These are phyloP conservation scores for Anthracocystis walkeri DNA, from an alignment of 1,284 basidiomycete species.

Conservation along the genomic window DNA sequence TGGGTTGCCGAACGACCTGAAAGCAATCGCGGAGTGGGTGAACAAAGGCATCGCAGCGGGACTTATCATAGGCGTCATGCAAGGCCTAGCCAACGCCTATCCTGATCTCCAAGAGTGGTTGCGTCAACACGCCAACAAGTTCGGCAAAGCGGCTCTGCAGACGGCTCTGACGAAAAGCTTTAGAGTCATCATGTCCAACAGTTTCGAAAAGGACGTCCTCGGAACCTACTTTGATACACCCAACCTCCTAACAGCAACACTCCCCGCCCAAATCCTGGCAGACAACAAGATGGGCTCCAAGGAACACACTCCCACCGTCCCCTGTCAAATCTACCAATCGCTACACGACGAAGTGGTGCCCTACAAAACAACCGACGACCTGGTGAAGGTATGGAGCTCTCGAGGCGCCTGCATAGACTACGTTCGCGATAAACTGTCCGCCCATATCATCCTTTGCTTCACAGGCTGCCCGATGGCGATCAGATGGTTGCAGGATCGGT, in stretches of 20 bases:
- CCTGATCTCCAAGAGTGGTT: slow-evolving; percentile 54
- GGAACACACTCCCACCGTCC: slow-evolving; percentile 25
- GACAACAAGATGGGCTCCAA: slow-evolving; percentile 48
- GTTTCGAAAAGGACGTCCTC: slow-evolving; percentile 31
- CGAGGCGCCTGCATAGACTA: slow-evolving; percentile 53
- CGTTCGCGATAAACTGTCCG: slow-evolving; percentile 24
- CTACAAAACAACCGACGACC: slow-evolving; percentile 39
- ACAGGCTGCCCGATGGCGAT: slow-evolving; percentile 36
- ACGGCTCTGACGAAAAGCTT: slow-evolving; percentile 43
- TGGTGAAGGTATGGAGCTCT: slow-evolving; percentile 41
- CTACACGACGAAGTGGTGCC: slow-evolving; percentile 61
- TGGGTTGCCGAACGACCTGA: slow-evolving; percentile 58
- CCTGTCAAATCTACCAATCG: slow-evolving; percentile 61
- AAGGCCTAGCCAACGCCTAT: slow-evolving; percentile 56
- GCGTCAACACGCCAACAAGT: slow-evolving; percentile 32
- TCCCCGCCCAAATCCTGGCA: slow-evolving; percentile 30
- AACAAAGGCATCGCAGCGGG: slow-evolving; percentile 52
- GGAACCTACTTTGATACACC: slow-evolving; percentile 46
- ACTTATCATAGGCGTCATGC: slow-evolving; percentile 53
- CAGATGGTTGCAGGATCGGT: slow-evolving; percentile 51
- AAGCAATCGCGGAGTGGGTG: slow-evolving; percentile 37
- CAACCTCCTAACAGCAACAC: slow-evolving; percentile 13
- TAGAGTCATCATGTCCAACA: slow-evolving; percentile 33
- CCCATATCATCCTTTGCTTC: slow-evolving; percentile 46
- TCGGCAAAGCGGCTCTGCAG: slow-evolving; percentile 30